Evolutionary conservation across 179 eudicot species (phyloP), one percentile per base, ranked within the genome.

Genomic region (Drosera spatulata): DNA sequence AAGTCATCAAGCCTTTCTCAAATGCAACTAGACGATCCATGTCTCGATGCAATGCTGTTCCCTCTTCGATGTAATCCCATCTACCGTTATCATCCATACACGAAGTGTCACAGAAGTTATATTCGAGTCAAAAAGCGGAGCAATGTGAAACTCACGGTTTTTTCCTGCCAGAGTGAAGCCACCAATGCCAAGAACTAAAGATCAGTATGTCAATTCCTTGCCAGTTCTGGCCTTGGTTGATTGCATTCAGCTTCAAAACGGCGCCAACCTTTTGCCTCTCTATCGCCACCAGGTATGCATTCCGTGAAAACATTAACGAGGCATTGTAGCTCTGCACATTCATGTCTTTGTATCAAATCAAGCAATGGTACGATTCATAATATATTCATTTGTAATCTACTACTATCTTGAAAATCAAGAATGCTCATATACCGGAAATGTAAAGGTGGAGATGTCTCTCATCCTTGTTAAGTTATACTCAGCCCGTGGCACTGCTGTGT

Each of bases 101-200:
- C 1, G 33, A 22, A 22, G 33, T 22, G 33, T 22, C 1, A 1
- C 33, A 22, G 33, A 1, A 4, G 11, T 53, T 2, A 43, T 45
- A 6, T 45, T 45, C 10, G 7, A 45, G 10, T 45, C 49, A 45
- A 10, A 45, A 45, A 45, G 10, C 10, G 8, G 49, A 10, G 33
- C 33, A 22, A 22, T 22, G 33, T 22, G 33, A 22, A 22, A 22
- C 57, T 14, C 12, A 84, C 90, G 77, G 79, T 66, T 81, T 86
- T 9, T 55, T 63, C 33, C 46, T 47, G 37, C 80, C 85, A 2
- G 4, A 59, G 9, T 76, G 79, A 40, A 56, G 43, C 90, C 90
- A 84, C 90, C 90, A 84, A 39, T 65, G 84, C 84, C 86, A 84
- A 39, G 82, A 72, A 56, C 82, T 82, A 70, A 84, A 84, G 50